A percentile compares a stretch with the other conserved stretches of the same genome.
Conservation (phyloP, 805 yeast species). For the Blastobotrys terrestris region DNA sequence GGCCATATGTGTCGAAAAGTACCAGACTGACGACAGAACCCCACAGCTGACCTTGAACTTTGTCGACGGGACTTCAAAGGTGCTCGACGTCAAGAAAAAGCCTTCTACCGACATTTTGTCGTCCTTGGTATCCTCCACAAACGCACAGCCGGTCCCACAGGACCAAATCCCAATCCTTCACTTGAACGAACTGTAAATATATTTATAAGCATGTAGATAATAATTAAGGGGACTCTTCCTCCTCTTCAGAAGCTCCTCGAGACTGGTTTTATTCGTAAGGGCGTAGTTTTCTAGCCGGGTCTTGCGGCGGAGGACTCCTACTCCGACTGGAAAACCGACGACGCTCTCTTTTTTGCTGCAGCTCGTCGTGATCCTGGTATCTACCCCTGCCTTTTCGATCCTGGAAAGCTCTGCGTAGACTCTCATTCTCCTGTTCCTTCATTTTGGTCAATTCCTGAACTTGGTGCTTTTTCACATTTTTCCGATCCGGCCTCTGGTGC, state of each 20-base stretch:
- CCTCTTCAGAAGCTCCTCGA: too few species aligned
- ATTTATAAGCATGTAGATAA: background rate
- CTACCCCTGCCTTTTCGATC: background rate
- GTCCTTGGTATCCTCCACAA: background rate
- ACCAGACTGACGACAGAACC: slow-evolving; percentile 32
- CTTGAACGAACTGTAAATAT: background rate
- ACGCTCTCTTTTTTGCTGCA: background rate
- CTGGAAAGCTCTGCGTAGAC: slow-evolving; percentile 14
- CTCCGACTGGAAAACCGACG: background rate
- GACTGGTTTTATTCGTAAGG: slow-evolving; percentile 2
- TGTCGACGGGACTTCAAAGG: slow-evolving; percentile 34
- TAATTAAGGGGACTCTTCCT: too few species aligned
- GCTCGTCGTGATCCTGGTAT: background rate
- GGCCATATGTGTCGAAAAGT: slow-evolving; percentile 53
- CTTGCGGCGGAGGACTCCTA: slow-evolving; percentile 1
- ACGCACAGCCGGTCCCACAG: slow-evolving; percentile 2
- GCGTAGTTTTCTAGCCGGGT: background rate
- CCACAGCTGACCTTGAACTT: slow-evolving; percentile 29
- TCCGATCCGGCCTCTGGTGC: background rate
- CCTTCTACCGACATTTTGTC: background rate
- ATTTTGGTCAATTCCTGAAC: slow-evolving; percentile 17
- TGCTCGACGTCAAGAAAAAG: slow-evolving; percentile 41
- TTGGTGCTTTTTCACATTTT: slow-evolving; percentile 9
- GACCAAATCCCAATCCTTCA: slow-evolving; percentile 1
- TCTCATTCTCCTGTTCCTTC: slow-evolving; percentile 15